These are phyloP conservation scores for Diospyros lotus DNA, from an alignment of 148 eudicot genomes.

Conservation along the genomic window DNA sequence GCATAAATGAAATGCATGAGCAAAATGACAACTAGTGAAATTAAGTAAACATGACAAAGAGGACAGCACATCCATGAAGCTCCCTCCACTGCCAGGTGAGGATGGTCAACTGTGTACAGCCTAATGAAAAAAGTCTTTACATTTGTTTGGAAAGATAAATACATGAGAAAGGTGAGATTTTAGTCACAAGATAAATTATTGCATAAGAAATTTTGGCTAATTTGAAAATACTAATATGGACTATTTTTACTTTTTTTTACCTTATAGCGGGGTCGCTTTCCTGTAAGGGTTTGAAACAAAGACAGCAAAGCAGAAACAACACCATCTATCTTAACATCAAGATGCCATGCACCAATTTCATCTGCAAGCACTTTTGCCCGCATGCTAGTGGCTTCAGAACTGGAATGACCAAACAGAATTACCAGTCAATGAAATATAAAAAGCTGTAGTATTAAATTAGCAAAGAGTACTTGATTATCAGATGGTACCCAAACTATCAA, in stretches of 20 bases:
- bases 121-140: neutral
- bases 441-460: neutral
- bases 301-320: conserved; percentile 78
- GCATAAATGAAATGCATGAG: no score
- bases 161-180: neutral
- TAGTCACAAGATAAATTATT: neutral
- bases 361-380: conserved; percentile 77
- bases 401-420: conserved; percentile 24
- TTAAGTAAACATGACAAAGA: no score
- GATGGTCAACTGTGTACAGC: no score
- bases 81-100: no score
- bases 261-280: conserved; percentile 88
- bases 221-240: neutral
- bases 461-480: neutral
- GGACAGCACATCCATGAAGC: no score
- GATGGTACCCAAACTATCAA: neutral
- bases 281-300: conserved; percentile 81
- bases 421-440: neutral
- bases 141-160: neutral
- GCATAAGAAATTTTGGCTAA: neutral
- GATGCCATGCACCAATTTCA: conserved; percentile 96
- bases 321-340: conserved; percentile 74
- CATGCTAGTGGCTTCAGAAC: conserved; percentile 76
- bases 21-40: no score
- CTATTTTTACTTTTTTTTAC: conserved; percentile 24